phyloP scores from a whole-genome alignment of 805 yeast species.

The Nakazawaea molendinolei region DNA sequence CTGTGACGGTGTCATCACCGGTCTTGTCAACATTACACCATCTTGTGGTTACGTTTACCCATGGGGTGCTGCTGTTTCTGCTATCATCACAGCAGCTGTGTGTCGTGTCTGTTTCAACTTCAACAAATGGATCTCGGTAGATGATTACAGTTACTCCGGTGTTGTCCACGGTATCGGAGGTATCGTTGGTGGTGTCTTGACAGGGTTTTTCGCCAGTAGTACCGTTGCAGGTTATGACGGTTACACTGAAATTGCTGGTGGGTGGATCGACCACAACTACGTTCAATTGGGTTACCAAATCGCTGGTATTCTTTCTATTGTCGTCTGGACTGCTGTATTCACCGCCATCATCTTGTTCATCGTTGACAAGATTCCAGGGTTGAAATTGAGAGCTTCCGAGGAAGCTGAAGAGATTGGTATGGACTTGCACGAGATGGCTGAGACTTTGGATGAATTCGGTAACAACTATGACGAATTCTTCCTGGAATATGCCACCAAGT shows the following conservation, averaged over 20 bases:
- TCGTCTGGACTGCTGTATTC: constrained; percentile 38
- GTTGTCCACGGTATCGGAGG: constrained; percentile 45
- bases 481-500: constrained; percentile 17
- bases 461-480: constrained; percentile 24
- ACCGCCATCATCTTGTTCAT: constrained; percentile 37
- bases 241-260: constrained; percentile 35
- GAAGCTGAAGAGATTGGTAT: constrained; percentile 47
- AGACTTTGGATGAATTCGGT: constrained; percentile 31
- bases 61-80: constrained; percentile 38
- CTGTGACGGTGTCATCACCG: constrained; percentile 39
- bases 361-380: constrained; percentile 46
- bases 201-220: constrained; percentile 39
- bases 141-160: constrained; percentile 39
- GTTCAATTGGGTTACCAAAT: constrained; percentile 39
- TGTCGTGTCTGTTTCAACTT: constrained; percentile 30
- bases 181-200: constrained; percentile 33
- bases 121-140: constrained; percentile 36
- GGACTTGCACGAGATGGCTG: constrained; percentile 46
- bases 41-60: constrained; percentile 40
- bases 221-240: constrained; percentile 38
- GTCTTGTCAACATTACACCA: constrained; percentile 41
- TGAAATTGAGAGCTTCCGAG: constrained; percentile 34
- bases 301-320: constrained; percentile 34
- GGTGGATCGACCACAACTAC: constrained; percentile 41
- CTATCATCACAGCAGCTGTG: constrained; percentile 29